A percentile compares a stretch with the other conserved stretches of the same genome.
Evolutionary conservation across 2,329 filamentous ascomycete species (phyloP).

Genomic region (Chaetomium sp.): DNA sequence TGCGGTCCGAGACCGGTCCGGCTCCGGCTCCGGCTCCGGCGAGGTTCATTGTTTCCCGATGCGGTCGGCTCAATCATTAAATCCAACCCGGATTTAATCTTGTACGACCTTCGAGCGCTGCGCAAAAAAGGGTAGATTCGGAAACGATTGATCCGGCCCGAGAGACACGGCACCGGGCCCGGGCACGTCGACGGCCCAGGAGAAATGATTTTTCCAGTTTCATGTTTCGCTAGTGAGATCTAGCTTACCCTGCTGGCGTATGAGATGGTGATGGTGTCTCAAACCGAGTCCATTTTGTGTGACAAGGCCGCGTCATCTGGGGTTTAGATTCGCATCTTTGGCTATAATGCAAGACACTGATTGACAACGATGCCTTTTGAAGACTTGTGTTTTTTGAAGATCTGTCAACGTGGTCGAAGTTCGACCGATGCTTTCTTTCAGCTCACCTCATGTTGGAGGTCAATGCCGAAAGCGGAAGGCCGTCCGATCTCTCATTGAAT

Average conservation of each 20-base stretch:
- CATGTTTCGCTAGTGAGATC: neutral
- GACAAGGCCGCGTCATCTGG: neutral
- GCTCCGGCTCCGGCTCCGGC: neutral
- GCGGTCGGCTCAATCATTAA: neutral
- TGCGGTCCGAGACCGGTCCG: neutral
- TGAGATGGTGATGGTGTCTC: neutral
- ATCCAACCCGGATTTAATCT: neutral
- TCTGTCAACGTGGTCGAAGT: neutral
- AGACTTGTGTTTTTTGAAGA: neutral
- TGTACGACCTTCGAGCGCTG: neutral
- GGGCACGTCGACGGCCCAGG: neutral
- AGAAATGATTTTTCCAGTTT: neutral
- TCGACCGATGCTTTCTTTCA: neutral
- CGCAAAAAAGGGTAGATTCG: neutral
- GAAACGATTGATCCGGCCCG: neutral
- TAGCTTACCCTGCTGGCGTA: neutral
- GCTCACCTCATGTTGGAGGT: constrained; percentile 5
- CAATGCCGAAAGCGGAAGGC: neutral
- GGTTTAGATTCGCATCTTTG: neutral
- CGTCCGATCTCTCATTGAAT: no score
- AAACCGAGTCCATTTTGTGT: neutral
- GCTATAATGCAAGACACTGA: neutral
- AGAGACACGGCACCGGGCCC: no score
- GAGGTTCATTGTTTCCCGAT: neutral
- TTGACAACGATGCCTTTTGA: neutral